Base-by-base conservation (phyloP, 345 rosid species). In the Toxicodendron radicans region DNA sequence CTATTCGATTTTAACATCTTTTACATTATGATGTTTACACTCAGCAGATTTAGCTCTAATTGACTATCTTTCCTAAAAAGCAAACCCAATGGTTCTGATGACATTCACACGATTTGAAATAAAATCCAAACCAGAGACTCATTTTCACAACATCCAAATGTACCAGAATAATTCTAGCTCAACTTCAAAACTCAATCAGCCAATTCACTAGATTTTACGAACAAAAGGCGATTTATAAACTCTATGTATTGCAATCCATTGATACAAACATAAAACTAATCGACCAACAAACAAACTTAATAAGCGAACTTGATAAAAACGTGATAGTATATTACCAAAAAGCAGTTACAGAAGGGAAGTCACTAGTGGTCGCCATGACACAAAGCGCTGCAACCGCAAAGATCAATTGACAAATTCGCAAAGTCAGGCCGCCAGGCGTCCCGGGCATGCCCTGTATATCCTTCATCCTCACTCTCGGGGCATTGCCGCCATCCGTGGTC, bases 401-500 rank as follows among this genome's bases (percentile, higher is more conserved):
- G 43, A 91, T 21, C 71, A 91, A 86, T 83, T 91, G 96, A 72
- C 72, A 85, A 23, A 80, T 18, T 10, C 89, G 92, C 85, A 91
- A 76, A 5, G 79, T 79, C 7, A 91, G 76, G 32, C 96, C 96
- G 1, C 96, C 96, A 2, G 64, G 75, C 1, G 96, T 91, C 13
- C 92, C 96, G 0, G 96, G 92, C 92, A 87, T 86, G 7, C 96
- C 93, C 59, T 87, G 91, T 45, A 86, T 30, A 27, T 89, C 89
- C 84, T 91, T 89, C 92, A 87, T 86, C 90, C 93, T 81, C 61
- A 80, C 83, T 64, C 88, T 85, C 5, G 85, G 88, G 10, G 68
- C 83, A 64, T 89, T 79, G 43, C 82, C 93, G 1, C 76, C 90
- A 16, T 79, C 81, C 0, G 88, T 83, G 20, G 86, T 74, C 0